phyloP scores from a whole-genome alignment of 1,284 basidiomycete species.

The Microbotryum lychnidis-dioicae region DNA sequence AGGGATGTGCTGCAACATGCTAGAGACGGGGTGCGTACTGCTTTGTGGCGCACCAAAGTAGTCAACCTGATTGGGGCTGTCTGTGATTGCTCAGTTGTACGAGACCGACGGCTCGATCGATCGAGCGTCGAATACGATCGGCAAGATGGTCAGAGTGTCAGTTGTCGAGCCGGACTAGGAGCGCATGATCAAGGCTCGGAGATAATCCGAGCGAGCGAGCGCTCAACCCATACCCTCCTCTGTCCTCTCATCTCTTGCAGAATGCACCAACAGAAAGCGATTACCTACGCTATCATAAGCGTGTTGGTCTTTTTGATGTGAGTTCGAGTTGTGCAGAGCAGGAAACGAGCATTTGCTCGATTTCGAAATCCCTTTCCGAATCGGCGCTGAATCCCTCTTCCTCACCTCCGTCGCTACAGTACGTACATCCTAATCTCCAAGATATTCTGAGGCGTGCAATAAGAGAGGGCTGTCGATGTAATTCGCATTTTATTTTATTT shows the following conservation, averaged over 20 bases:
- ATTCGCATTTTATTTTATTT: too few relatives aligned
- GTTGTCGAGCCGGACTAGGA: constrained; percentile 23
- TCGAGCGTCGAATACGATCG: constrained; percentile 50
- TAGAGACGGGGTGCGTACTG: constrained; percentile 64
- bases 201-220: background rate
- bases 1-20: constrained; percentile 93
- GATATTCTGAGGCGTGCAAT: constrained; percentile 7
- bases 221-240: background rate
- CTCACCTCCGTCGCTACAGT: constrained; percentile 6
- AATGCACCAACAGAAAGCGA: constrained; percentile 34
- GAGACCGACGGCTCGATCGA: constrained; percentile 53
- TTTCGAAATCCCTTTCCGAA: background rate
- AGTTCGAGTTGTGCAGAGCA: background rate
- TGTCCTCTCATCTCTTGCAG: constrained; percentile 15
- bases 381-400: background rate
- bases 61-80: constrained; percentile 25
- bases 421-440: constrained; percentile 31
- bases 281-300: constrained; percentile 35
- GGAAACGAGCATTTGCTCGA: background rate
- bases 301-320: constrained; percentile 36
- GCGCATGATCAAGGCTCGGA: background rate
- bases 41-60: too few relatives aligned
- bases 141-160: constrained; percentile 55
- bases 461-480: too few relatives aligned
- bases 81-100: constrained; percentile 40